Evolutionary conservation across 2,329 filamentous ascomycete genomes (phyloP).

Genomic region (Aureobasidium namibiae): DNA sequence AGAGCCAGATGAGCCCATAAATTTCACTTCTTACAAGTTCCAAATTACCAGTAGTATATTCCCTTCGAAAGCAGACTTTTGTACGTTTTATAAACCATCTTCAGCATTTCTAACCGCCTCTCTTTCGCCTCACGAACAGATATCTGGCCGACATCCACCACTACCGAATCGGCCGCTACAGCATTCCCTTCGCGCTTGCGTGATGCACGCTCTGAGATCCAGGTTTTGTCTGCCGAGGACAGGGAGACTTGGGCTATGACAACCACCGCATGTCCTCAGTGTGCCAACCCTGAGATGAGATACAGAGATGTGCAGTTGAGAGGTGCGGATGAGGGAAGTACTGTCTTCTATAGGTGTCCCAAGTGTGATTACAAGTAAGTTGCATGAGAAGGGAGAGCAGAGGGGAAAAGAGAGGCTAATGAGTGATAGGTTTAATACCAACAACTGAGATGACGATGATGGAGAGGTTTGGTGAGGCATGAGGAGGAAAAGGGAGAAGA

Average conservation of each 20-base stretch:
- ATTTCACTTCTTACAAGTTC: too few relatives aligned
- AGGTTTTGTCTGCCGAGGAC: conserved; percentile 70
- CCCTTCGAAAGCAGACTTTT: too few relatives aligned
- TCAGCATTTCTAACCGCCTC: conserved; percentile 14
- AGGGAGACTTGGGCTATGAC: conserved; percentile 60
- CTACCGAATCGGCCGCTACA: conserved; percentile 74
- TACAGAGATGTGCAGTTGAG: conserved; percentile 80
- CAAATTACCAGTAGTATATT: too few relatives aligned
- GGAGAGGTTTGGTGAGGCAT: background rate
- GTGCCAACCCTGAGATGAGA: conserved; percentile 72
- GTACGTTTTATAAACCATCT: too few relatives aligned
- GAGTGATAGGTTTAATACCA: background rate
- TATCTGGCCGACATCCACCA: conserved; percentile 64
- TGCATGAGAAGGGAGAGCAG: background rate
- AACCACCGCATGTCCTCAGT: conserved; percentile 67
- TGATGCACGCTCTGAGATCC: conserved; percentile 77
- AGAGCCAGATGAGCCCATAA: background rate
- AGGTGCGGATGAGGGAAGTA: conserved; percentile 90
- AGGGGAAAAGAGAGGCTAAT: background rate
- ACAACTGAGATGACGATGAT: background rate
- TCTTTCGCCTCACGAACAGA: conserved; percentile 40
- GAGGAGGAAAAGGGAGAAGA: too few relatives aligned
- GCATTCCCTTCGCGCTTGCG: conserved; percentile 84
- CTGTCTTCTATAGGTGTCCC: conserved; percentile 75
- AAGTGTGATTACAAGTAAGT: conserved; percentile 68